Conservation (phyloP, 2,329 filamentous ascomycete species). For the Penicillium oxalicum region DNA sequence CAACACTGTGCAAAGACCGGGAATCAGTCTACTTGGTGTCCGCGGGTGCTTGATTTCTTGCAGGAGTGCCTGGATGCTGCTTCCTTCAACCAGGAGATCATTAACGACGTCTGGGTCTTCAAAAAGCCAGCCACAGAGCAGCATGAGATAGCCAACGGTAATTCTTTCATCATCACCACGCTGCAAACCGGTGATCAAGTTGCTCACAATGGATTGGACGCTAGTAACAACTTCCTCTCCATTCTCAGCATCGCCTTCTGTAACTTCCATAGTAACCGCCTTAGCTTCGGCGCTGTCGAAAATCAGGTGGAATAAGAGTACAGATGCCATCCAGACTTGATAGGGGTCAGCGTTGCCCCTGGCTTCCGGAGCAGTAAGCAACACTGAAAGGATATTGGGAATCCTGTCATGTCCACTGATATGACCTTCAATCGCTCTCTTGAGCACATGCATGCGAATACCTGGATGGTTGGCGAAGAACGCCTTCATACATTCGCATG, state of each 20-base stretch:
- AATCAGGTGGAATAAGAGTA: constrained; percentile 79
- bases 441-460: constrained; percentile 78
- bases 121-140: constrained; percentile 83
- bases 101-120: constrained; percentile 88
- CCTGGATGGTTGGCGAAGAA: constrained; percentile 79
- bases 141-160: constrained; percentile 78
- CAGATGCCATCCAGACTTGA: constrained; percentile 80
- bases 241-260: constrained; percentile 78
- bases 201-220: constrained; percentile 79
- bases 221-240: constrained; percentile 95
- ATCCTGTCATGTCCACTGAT: constrained; percentile 69
- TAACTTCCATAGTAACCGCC: constrained; percentile 69
- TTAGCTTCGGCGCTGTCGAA: constrained; percentile 77
- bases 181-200: constrained; percentile 74
- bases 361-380: constrained; percentile 62
- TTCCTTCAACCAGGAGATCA: constrained; percentile 86
- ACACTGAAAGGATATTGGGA: constrained; percentile 78
- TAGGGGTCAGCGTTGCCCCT: constrained; percentile 71
- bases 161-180: constrained; percentile 72
- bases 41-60: constrained; percentile 62
- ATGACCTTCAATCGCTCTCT: constrained; percentile 84
- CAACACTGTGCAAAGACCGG: constrained; percentile 76
- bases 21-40: constrained; percentile 60
- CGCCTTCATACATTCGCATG: constrained; percentile 84
- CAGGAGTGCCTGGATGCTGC: constrained; percentile 80